Conservation (phyloP, 345 rosid species). For the Salix dunnii region DNA sequence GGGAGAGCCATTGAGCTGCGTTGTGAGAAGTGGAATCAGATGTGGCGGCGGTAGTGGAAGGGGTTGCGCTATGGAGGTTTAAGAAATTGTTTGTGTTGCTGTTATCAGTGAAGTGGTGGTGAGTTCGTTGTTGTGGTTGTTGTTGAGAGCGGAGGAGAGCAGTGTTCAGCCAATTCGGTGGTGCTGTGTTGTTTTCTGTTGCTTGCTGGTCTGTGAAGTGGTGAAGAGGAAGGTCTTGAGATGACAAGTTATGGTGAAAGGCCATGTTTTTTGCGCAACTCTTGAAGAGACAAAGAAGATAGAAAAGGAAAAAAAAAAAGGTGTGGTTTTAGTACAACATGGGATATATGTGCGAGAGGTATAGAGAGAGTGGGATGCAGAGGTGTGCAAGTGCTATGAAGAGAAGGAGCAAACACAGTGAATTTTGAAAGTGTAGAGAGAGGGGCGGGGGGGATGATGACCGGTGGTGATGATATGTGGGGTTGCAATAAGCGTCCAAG, state of each 20-base stretch:
- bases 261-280: constrained; percentile 42
- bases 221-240: constrained; percentile 73
- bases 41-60: constrained; percentile 37
- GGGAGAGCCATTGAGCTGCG: constrained; percentile 72
- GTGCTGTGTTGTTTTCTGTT: constrained; percentile 37
- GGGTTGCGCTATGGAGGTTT: constrained; percentile 70
- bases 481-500: constrained; percentile 14
- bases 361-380: not conserved
- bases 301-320: not conserved
- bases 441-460: not conserved
- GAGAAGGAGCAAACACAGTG: not conserved
- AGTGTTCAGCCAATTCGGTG: constrained; percentile 86
- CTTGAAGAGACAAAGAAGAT: not conserved
- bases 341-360: constrained; percentile 9
- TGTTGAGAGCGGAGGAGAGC: constrained; percentile 72
- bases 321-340: constrained; percentile 23
- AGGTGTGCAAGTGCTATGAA: constrained; percentile 10
- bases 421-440: not conserved
- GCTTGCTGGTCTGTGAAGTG: constrained; percentile 60
- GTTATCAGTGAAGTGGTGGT: constrained; percentile 33
- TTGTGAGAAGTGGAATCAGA: constrained; percentile 39
- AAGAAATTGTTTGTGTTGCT: constrained; percentile 59
- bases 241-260: constrained; percentile 70
- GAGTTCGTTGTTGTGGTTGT: constrained; percentile 26
- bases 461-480: not conserved